These are phyloP conservation scores for Solanum bulbocastanum DNA, from an alignment of 257 asterid genomes.

Conservation along the genomic window DNA sequence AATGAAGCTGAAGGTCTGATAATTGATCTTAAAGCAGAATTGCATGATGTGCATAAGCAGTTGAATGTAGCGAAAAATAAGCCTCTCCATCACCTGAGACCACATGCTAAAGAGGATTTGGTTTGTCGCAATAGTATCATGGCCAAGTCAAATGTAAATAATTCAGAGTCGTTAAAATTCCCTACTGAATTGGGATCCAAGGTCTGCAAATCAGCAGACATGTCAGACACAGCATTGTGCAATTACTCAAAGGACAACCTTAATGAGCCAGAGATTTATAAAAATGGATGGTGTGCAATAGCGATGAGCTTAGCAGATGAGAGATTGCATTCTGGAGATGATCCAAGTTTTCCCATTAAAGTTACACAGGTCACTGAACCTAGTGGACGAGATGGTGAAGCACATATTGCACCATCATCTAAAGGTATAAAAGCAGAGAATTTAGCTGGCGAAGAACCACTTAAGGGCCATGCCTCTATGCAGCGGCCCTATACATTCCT, in stretches of 20 bases:
- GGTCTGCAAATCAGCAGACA: not conserved
- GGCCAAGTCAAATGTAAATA: not conserved
- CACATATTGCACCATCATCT: not conserved
- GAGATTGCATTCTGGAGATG: slow-evolving; percentile 9
- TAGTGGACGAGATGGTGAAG: not conserved
- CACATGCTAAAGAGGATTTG: slow-evolving; percentile 7
- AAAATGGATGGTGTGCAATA: slow-evolving; percentile 16
- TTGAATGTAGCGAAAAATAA: slow-evolving; percentile 26
- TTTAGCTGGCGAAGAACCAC: not conserved
- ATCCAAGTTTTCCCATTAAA: not conserved
- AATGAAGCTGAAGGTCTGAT: slow-evolving; percentile 78
- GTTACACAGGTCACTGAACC: not conserved
- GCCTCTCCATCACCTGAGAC: slow-evolving; percentile 2
- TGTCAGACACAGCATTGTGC: slow-evolving; percentile 1
- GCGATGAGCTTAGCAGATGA: slow-evolving; percentile 18
- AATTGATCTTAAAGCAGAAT: slow-evolving; percentile 58
- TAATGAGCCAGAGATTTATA: slow-evolving; percentile 14
- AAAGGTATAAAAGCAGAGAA: slow-evolving; percentile 2
- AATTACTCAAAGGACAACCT: slow-evolving; percentile 8
- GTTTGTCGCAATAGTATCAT: not conserved
- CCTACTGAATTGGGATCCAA: slow-evolving; percentile 16
- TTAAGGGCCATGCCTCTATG: not conserved
- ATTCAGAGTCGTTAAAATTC: slow-evolving; percentile 11
- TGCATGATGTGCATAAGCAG: slow-evolving; percentile 32
- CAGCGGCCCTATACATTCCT: not conserved